Evolutionary conservation across 352 stramenopile species (phyloP), one percentile per base, ranked within the genome.

Genomic region (Phytophthora meadii): DNA sequence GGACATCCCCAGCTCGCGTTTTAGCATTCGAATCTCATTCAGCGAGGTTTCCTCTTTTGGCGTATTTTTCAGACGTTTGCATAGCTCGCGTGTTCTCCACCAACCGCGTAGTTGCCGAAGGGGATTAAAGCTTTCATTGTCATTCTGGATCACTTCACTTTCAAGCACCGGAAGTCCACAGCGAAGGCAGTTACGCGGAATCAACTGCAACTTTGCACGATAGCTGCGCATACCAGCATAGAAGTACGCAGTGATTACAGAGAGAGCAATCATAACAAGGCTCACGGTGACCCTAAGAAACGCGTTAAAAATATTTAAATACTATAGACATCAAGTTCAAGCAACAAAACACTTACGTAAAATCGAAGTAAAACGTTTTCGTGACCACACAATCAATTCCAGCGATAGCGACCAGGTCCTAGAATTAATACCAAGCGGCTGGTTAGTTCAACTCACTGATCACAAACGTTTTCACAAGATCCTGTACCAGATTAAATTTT

Each of bases 361-460:
- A 91, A 37, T 90, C 80, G 34, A 91, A 91, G 66, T 91, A 93
- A 41, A 83, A 93, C 1, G 66, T 90, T 48, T 81, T 90, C n/a
- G 71, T 76, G 56, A 93, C 72, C 11, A 93, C 73, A 24, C 84
- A 93, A 62, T 91, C 84, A 34, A 93, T 80, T 12, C 84, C 82
- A 17, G 82, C 84, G 25, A 93, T 86, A 0, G 82, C 73, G 6
- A 91, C 82, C 7, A 93, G 54, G 61, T 93, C 84, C 84, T 93
- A 70, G 3, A 25, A 27, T 49, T n/a, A 47, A 34, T 1, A 9
- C 0, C 30, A 36, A 36, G 1, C 11, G 8, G 12, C 8, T 47
- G 6, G 37, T 59, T 54, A 58, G n/a, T 34, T 22, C n/a, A 19
- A 5, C 19, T 37, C 32, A 28, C 12, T 24, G 9, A 36, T 36